phyloP scores from a whole-genome alignment of 768 basidiomycete genomes.

The Plicaturopsis crispa region DNA sequence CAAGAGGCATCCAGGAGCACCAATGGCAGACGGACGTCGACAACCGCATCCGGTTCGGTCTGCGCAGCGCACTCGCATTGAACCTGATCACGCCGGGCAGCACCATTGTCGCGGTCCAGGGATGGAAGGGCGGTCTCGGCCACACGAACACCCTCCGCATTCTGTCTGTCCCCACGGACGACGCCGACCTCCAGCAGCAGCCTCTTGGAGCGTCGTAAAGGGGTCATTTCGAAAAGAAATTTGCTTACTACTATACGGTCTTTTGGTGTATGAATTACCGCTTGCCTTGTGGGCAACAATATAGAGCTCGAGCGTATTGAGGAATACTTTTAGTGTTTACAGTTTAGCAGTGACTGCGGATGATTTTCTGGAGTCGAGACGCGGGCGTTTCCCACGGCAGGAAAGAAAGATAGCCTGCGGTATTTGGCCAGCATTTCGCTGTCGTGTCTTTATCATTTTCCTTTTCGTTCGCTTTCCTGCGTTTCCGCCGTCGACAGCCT shows the following conservation, averaged over 20 bases:
- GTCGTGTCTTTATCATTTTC: too few relatives aligned
- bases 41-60: conserved; percentile 84
- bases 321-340: too few relatives aligned
- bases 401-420: too few relatives aligned
- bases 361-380: too few relatives aligned
- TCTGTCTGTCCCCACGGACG: conserved; percentile 75
- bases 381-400: too few relatives aligned
- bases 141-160: conserved; percentile 91
- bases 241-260: not conserved
- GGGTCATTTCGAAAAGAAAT: not conserved
- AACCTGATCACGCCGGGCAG: conserved; percentile 84
- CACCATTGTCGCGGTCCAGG: conserved; percentile 92
- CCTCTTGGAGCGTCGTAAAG: conserved; percentile 32
- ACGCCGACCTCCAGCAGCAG: conserved; percentile 71
- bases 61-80: conserved; percentile 75
- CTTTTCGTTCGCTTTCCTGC: too few relatives aligned
- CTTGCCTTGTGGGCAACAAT: too few relatives aligned
- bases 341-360: too few relatives aligned
- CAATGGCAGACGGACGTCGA: conserved; percentile 99
- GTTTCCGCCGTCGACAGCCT: not conserved
- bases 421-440: too few relatives aligned
- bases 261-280: too few relatives aligned
- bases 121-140: conserved; percentile 98
- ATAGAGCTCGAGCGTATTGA: too few relatives aligned
- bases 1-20: conserved; percentile 77